These are phyloP conservation scores for Cryphonectria naterciae DNA, from an alignment of 2,329 filamentous ascomycete genomes.

Conservation along the genomic window DNA sequence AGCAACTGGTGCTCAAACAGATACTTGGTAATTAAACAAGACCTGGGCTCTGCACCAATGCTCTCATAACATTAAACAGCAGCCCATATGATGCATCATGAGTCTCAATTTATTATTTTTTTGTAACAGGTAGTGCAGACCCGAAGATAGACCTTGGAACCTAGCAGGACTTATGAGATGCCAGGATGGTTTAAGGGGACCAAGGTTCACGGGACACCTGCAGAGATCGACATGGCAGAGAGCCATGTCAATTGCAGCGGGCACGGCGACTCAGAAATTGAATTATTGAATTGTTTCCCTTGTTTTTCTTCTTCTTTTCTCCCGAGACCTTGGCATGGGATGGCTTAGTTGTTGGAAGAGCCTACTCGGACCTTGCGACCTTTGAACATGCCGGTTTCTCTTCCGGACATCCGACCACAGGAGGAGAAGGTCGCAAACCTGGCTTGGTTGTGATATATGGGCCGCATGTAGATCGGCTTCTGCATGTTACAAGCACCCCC, in stretches of 20 bases:
- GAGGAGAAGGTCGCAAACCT: constrained; percentile 16
- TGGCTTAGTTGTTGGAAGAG: neutral
- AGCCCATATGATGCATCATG: neutral
- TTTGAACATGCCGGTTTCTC: neutral
- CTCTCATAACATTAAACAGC: neutral
- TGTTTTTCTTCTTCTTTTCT: too few relatives aligned
- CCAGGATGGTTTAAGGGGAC: neutral
- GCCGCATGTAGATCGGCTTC: constrained; percentile 16
- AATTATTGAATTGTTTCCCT: too few relatives aligned
- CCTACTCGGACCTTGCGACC: neutral
- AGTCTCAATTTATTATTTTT: neutral
- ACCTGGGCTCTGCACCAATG: neutral
- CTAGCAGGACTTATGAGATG: neutral
- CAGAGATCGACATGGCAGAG: neutral
- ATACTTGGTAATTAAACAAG: neutral
- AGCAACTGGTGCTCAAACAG: too few relatives aligned
- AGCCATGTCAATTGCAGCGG: neutral
- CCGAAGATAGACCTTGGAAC: neutral
- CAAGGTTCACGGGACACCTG: neutral
- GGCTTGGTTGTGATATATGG: constrained; percentile 16
- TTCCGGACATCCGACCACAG: neutral
- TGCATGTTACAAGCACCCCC: neutral
- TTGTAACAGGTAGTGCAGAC: neutral
- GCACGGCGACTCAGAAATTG: neutral
- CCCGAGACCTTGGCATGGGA: neutral